Conservation (phyloP, 805 yeast species). For the Candida caryicola region DNA sequence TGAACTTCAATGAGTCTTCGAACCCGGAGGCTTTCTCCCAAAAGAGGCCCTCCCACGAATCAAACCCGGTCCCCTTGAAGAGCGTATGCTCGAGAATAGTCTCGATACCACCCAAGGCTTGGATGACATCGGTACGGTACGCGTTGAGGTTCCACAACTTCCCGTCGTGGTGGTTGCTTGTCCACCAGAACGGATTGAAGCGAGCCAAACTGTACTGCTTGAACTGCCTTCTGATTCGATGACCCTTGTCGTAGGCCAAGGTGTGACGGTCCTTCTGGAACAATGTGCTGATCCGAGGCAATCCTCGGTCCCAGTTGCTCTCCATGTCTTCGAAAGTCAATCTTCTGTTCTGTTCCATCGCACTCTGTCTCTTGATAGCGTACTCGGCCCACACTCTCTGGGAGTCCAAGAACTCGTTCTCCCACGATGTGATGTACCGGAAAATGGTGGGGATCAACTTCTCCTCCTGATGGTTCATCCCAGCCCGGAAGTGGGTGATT, state of each 20-base stretch:
- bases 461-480: conserved; percentile 80
- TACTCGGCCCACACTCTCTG: conserved; percentile 98
- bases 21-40: conserved; percentile 99
- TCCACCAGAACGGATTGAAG: conserved; percentile 96
- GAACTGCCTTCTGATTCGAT: conserved; percentile 77
- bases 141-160: conserved; percentile 90
- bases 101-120: conserved; percentile 95
- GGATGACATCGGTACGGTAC: conserved; percentile 92
- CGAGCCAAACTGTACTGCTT: conserved; percentile 69
- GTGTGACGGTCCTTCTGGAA: conserved; percentile 96
- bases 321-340: conserved; percentile 91
- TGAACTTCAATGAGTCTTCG: conserved; percentile 92
- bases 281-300: conserved; percentile 91
- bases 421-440: conserved; percentile 94
- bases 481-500: conserved; percentile 89
- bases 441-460: conserved; percentile 89
- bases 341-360: conserved; percentile 78
- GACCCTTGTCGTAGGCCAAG: conserved; percentile 91
- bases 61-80: conserved; percentile 96
- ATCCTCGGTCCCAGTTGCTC: conserved; percentile 93
- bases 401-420: conserved; percentile 89
- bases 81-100: conserved; percentile 92
- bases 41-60: conserved; percentile 96
- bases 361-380: conserved; percentile 84
- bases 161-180: conserved; percentile 90